Evolutionary conservation across 345 rosid species (phyloP).

Genomic region (Gossypium herbaceum): DNA sequence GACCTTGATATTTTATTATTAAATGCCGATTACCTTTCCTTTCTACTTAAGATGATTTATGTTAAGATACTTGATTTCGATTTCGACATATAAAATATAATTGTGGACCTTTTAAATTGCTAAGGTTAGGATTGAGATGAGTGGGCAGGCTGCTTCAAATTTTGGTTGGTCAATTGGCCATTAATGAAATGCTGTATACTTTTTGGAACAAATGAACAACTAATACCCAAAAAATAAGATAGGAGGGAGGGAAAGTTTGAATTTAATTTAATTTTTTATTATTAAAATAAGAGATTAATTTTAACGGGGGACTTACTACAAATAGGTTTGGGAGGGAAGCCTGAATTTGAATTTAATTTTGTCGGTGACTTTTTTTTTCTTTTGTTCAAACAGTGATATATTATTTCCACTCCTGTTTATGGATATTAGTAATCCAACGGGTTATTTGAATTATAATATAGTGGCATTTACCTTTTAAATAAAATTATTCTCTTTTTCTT

Average conservation of each 20-base stretch:
- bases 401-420: neutral
- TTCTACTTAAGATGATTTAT: neutral
- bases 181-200: neutral
- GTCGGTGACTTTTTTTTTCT: neutral
- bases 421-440: neutral
- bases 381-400: neutral
- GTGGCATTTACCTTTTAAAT: no score
- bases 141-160: neutral
- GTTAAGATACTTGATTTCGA: neutral
- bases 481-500: no score
- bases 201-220: neutral
- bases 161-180: neutral
- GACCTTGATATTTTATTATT: no score
- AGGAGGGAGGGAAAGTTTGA: neutral
- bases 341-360: conserved; percentile 3
- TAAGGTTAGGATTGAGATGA: neutral
- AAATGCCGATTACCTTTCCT: neutral
- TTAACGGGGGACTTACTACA: neutral
- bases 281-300: neutral
- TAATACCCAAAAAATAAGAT: neutral
- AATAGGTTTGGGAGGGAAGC: neutral
- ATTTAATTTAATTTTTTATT: neutral
- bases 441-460: no score
- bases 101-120: neutral
- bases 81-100: neutral